Conservation (phyloP, 2,329 filamentous ascomycete species). For the Periconia sp. region DNA sequence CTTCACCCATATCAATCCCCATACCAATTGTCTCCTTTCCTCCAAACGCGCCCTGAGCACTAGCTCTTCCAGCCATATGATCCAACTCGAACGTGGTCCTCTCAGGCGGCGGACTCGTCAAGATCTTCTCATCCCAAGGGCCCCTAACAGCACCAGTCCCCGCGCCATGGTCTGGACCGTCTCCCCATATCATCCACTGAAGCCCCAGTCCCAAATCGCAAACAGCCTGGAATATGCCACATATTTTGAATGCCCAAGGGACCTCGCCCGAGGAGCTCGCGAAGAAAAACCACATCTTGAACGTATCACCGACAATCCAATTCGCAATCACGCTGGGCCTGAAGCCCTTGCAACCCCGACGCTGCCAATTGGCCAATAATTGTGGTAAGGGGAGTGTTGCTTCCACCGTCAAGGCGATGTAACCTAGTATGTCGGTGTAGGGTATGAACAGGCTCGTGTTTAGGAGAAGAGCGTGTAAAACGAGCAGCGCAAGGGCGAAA, state of each 20-base stretch:
- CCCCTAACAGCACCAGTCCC: conserved; percentile 5
- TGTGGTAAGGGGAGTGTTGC: conserved; percentile 81
- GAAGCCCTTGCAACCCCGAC: conserved; percentile 75
- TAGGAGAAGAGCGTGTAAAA: conserved; percentile 68
- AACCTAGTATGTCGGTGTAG: conserved; percentile 71
- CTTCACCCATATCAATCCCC: conserved; percentile 21
- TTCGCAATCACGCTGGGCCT: conserved; percentile 72
- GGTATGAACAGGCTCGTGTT: conserved; percentile 59
- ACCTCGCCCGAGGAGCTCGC: conserved; percentile 69
- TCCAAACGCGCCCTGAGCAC: conserved; percentile 1
- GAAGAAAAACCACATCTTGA: conserved; percentile 81
- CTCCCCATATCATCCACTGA: conserved; percentile 60
- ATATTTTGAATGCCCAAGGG: conserved; percentile 78
- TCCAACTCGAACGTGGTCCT: conserved; percentile 13
- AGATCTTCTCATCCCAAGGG: conserved; percentile 19
- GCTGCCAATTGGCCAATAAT: conserved; percentile 69
- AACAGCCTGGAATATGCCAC: conserved; percentile 76
- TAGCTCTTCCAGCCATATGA: conserved; percentile 14
- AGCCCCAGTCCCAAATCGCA: conserved; percentile 75
- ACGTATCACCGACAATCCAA: conserved; percentile 77
- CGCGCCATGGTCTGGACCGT: conserved; percentile 21
- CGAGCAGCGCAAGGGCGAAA: conserved; percentile 62
- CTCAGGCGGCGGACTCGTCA: conserved; percentile 25
- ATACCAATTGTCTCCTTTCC: conserved; percentile 4
- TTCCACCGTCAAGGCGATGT: conserved; percentile 75